phyloP scores from a whole-genome alignment of 2,329 filamentous ascomycete species.

The Pseudogymnoascus sp. region DNA sequence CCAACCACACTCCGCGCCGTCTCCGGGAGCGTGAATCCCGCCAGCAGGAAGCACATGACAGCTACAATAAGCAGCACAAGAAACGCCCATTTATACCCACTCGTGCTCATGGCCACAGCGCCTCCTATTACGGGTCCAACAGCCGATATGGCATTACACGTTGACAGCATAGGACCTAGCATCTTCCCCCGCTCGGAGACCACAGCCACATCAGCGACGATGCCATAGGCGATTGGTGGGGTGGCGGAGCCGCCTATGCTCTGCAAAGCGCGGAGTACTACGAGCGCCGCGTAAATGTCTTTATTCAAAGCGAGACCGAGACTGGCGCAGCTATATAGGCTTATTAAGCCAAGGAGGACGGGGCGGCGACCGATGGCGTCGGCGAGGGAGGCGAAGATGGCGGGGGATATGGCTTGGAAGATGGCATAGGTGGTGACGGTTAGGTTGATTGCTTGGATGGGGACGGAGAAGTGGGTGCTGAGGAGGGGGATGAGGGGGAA shows the following conservation, averaged over 20 bases:
- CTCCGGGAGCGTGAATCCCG: constrained; percentile 8
- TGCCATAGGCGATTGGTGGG: constrained; percentile 51
- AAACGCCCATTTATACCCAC: constrained; percentile 36
- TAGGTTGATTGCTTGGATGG: not conserved
- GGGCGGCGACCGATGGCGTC: constrained; percentile 45
- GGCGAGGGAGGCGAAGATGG: constrained; percentile 20
- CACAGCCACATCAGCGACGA: constrained; percentile 64
- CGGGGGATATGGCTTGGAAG: not conserved
- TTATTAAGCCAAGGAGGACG: constrained; percentile 43
- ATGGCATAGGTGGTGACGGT: constrained; percentile 2
- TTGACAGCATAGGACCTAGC: constrained; percentile 29
- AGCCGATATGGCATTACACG: constrained; percentile 15
- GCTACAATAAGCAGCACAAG: constrained; percentile 37
- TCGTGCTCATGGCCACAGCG: constrained; percentile 36
- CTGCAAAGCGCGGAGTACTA: not conserved
- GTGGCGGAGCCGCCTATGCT: not conserved
- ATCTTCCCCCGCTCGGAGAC: constrained; percentile 62
- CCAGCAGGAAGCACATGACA: not conserved
- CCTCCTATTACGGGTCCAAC: constrained; percentile 38
- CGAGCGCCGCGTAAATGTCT: constrained; percentile 36
- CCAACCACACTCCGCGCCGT: constrained; percentile 30
- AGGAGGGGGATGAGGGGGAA: not conserved
- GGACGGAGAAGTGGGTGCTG: not conserved
- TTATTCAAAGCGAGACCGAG: constrained; percentile 41
- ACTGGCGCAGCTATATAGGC: constrained; percentile 45